Evolutionary conservation across 176 grass and related monocot genomes (phyloP), one percentile per base, ranked within the genome.

Genomic region (Avena insularis): DNA sequence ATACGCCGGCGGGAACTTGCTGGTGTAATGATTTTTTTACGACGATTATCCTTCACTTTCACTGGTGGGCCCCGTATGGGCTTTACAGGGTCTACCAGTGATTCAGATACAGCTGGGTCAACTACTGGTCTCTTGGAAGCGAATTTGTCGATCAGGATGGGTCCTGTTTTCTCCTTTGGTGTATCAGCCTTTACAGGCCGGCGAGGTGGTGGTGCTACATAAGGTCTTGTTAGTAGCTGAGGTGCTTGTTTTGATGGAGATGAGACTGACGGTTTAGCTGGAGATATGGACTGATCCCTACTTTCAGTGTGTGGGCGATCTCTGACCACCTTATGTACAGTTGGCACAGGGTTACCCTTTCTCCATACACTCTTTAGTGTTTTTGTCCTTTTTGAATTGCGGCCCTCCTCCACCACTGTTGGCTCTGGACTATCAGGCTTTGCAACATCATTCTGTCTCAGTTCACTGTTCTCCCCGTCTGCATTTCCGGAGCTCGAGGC

Each of bases 101-200:
- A 87, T 85, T 83, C 92, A 62, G 88, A 88, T 85, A 90, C 92
- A 89, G 92, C 75, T 48, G 96, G 88, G 89, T 94, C 91, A 65
- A 90, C 51, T 29, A 78, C 17, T 87, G 91, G 78, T 82, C 87
- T 95, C 78, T 94, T 98, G 31, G 90, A 87, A 81, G 93, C 90
- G 76, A 93, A 95, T 84, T 92, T 98, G 69, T 98, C 96, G 46
- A 98, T 91, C 66, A 98, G 87, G 71, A 98, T 96, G 43, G 96
- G 96, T 69, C 91, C 91, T 69, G 94, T 98, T 79, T 91, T 91
- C 60, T 95, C 93, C 75, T 91, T 92, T 10, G 79, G 57, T 58
- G 19, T 82, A 82, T 91, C 92, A 68, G 90, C 29, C 38, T 91
- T 87, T 53, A 83, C 45, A 29, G 82, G 55, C 27, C 68, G 81